These are phyloP conservation scores for Ustilago sp. DNA, from an alignment of 1,284 basidiomycete species.

Conservation along the genomic window DNA sequence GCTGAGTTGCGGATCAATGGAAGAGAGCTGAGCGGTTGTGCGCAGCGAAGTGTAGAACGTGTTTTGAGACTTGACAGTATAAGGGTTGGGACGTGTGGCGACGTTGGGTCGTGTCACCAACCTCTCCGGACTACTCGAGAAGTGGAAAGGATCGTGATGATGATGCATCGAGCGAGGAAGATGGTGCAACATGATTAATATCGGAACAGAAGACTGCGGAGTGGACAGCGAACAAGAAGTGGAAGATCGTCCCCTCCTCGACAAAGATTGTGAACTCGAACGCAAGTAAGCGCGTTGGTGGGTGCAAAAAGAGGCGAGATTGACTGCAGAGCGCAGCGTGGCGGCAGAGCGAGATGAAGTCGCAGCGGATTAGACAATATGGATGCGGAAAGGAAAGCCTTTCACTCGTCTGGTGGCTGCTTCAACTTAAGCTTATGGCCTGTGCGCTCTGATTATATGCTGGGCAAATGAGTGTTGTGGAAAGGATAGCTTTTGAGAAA, in stretches of 20 bases:
- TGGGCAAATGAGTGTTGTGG: neutral
- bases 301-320: conserved; percentile 1
- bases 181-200: conserved; percentile 24
- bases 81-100: conserved; percentile 42
- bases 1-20: conserved; percentile 14
- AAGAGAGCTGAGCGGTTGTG: conserved; percentile 8
- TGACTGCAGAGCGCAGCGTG: neutral
- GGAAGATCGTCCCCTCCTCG: neutral
- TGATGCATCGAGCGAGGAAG: conserved; percentile 13
- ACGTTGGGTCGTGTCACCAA: conserved; percentile 14
- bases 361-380: conserved; percentile 6
- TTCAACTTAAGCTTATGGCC: neutral
- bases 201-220: neutral
- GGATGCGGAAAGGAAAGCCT: neutral
- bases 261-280: neutral
- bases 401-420: neutral
- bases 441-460: neutral
- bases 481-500: neutral
- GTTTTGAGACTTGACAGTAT: conserved; percentile 39
- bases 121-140: conserved; percentile 39
- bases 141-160: conserved; percentile 36
- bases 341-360: conserved; percentile 22
- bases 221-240: conserved; percentile 1
- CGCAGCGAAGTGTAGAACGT: conserved; percentile 27
- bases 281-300: neutral